Percentiles rank a stretch among this genome's conserved stretches.
phyloP scores from a whole-genome alignment of 2,329 filamentous ascomycete genomes.

The Balansia obtecta region DNA sequence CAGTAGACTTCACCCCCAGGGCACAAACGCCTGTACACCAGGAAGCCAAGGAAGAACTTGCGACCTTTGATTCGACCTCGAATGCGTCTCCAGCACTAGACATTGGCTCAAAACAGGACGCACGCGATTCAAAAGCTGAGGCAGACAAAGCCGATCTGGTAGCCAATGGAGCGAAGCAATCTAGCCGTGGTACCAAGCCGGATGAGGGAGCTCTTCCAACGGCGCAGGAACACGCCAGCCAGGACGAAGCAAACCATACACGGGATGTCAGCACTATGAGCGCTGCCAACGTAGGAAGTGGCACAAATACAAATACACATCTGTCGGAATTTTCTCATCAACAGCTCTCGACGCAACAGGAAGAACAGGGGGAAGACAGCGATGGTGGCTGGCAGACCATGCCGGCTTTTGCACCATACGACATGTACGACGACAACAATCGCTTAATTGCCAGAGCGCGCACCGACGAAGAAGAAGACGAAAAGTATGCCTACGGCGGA shows the following conservation, averaged over 20 bases:
- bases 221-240: conserved; percentile 2
- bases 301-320: conserved; percentile 9
- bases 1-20: not conserved
- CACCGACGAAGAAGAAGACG: conserved; percentile 56
- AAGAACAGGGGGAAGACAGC: conserved; percentile 38
- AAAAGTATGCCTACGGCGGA: conserved; percentile 56
- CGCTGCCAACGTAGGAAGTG: conserved; percentile 13
- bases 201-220: not conserved
- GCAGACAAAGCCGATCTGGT: not conserved
- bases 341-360: conserved; percentile 48
- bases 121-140: not conserved
- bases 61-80: not conserved
- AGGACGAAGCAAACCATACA: conserved; percentile 14
- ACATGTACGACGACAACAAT: conserved; percentile 92
- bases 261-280: conserved; percentile 29
- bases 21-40: not conserved
- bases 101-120: not conserved
- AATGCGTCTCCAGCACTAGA: not conserved
- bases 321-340: conserved; percentile 88
- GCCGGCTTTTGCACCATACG: conserved; percentile 84
- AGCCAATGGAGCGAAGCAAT: not conserved
- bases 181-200: not conserved
- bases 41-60: not conserved
- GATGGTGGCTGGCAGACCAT: conserved; percentile 84
- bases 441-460: conserved; percentile 74